Conservation (phyloP, 192 early-diverging fungal species). For the Coemansia aciculifera region DNA sequence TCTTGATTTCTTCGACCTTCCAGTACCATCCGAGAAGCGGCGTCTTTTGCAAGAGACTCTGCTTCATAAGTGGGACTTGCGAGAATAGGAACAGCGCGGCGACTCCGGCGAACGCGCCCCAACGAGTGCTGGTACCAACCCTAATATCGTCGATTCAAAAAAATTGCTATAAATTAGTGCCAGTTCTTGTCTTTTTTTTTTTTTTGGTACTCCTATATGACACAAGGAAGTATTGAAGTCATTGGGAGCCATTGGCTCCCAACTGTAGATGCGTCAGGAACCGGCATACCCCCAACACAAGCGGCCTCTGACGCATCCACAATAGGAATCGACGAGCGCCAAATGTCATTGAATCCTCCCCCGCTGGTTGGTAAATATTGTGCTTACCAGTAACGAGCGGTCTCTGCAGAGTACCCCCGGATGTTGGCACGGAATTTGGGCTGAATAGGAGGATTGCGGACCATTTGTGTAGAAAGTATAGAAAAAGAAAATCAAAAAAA, state of each 20-base stretch:
- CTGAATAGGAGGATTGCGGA: constrained; percentile 30
- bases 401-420: constrained; percentile 45
- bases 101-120: constrained; percentile 48
- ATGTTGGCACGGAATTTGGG: constrained; percentile 49
- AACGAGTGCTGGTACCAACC: constrained; percentile 41
- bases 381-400: constrained; percentile 49
- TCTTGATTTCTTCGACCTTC: constrained; percentile 49
- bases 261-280: too few relatives aligned
- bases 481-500: constrained; percentile 5
- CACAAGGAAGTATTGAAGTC: too few relatives aligned
- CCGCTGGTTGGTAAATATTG: too few relatives aligned
- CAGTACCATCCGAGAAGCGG: constrained; percentile 55
- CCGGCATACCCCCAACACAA: too few relatives aligned
- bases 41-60: constrained; percentile 40
- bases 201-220: too few relatives aligned
- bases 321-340: too few relatives aligned
- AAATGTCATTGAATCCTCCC: too few relatives aligned
- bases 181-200: too few relatives aligned
- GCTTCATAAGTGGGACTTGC: constrained; percentile 47
- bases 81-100: constrained; percentile 42
- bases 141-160: constrained; percentile 4
- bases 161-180: neutral
- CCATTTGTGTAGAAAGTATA: constrained; percentile 26
- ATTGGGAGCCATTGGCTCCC: too few relatives aligned
- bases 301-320: too few relatives aligned